A percentile compares a stretch with the other conserved stretches of the same genome.
These are phyloP conservation scores for Venturiaceae sp. DNA, from an alignment of 2,329 filamentous ascomycete species.

Conservation along the genomic window DNA sequence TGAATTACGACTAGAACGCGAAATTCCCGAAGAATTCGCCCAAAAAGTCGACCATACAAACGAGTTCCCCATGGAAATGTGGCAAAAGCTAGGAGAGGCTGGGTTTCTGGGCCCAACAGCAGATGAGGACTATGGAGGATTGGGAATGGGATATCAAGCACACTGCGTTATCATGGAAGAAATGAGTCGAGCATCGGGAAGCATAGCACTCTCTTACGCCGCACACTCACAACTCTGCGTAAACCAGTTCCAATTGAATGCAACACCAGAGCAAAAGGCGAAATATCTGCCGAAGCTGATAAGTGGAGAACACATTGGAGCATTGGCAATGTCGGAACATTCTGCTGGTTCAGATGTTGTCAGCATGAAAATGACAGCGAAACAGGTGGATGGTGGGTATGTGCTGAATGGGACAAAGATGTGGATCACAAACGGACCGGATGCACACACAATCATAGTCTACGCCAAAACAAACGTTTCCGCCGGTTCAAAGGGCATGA, in stretches of 20 bases:
- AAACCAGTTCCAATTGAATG: constrained; percentile 92
- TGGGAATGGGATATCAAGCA: constrained; percentile 91
- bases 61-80: constrained; percentile 84
- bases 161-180: constrained; percentile 96
- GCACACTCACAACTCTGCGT: constrained; percentile 95
- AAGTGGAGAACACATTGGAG: constrained; percentile 71
- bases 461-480: constrained; percentile 89
- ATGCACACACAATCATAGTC: constrained; percentile 88
- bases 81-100: constrained; percentile 85
- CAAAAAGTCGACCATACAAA: constrained; percentile 76
- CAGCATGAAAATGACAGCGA: constrained; percentile 83
- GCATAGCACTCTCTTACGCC: constrained; percentile 83
- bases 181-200: constrained; percentile 75
- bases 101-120: constrained; percentile 88
- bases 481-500: constrained; percentile 80
- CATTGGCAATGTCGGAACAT: constrained; percentile 90
- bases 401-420: constrained; percentile 87
- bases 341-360: constrained; percentile 89
- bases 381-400: constrained; percentile 74
- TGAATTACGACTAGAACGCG: constrained; percentile 45
- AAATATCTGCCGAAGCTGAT: constrained; percentile 74
- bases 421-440: constrained; percentile 98
- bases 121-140: constrained; percentile 80
- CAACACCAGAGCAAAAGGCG: constrained; percentile 65
- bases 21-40: constrained; percentile 77